Base-by-base conservation (phyloP, 768 basidiomycete genomes). In the Trametes gibbosa region DNA sequence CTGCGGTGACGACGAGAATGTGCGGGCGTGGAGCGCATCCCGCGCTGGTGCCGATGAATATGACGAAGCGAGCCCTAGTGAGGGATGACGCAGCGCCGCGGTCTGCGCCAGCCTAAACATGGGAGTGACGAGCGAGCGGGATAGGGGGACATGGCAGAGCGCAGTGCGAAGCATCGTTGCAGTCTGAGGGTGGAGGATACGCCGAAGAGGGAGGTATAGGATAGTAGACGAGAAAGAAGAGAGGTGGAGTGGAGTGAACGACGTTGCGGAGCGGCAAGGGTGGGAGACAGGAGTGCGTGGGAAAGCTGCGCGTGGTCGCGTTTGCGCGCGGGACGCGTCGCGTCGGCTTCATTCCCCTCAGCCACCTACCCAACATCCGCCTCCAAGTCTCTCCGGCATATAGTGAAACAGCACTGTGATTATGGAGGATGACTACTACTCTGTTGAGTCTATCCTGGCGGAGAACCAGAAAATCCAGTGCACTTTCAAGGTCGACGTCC, bases 401-500 rank as follows among this genome's bases (percentile, higher is more conserved):
- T 14, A 40, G 6, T 3, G 29, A n/a, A 9, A 25, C 19, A 16
- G n/a, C 6, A 12, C 24, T n/a, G 12, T 16, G 8, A 41, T 7
- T 1, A 95, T 95, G 93, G 91, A 95, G 59, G 79, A 87, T 68
- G 92, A 95, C 71, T 98, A 98, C 72, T 96, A 90, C 72, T 94
- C 91, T 0, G 83, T 96, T 53, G 91, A 95, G 58, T 83, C 91
- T 5, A 96, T 98, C 65, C 82, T 96, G 24, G 90, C 93, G 16
- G 92, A 94, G 68, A 95, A 95, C 69, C 68, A 95, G 92, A 97
- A 94, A 82, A 80, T 98, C 37, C 91, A 93, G 76, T 97, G 95
- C 71, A 92, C 89, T 3, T 96, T 98, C 79, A 90, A 91, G 65
- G 79, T 90, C 43, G 86, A 88, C 57, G 85, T 97, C 17, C 84